These are phyloP conservation scores for Polygonum maritimum DNA, from an alignment of 148 eudicot species.

Conservation along the genomic window DNA sequence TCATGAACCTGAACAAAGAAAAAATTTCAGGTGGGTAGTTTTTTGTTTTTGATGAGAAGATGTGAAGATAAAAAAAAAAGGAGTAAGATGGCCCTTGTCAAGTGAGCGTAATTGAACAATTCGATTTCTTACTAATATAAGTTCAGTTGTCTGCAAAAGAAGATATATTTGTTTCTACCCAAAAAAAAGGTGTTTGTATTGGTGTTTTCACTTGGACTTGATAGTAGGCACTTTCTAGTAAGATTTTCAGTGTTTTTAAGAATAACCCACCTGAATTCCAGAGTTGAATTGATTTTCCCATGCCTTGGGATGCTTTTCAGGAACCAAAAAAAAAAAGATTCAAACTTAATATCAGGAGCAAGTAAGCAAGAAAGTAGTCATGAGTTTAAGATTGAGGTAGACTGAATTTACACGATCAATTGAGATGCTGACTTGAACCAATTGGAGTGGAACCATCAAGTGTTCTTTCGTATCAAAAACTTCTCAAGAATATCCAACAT, in stretches of 20 bases:
- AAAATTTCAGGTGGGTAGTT: neutral
- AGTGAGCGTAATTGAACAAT: neutral
- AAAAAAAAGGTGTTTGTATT: too few relatives aligned
- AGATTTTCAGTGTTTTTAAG: neutral
- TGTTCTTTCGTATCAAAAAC: too few relatives aligned
- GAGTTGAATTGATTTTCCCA: conserved; percentile 99
- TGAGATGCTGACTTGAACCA: too few relatives aligned
- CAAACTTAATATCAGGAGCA: conserved; percentile 5
- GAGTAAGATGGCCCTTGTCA: neutral
- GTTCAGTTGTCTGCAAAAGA: neutral
- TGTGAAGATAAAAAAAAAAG: too few relatives aligned
- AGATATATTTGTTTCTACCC: neutral
- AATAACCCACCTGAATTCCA: conserved; percentile 3
- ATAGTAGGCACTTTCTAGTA: neutral
- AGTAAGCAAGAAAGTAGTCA: neutral
- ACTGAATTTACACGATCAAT: conserved; percentile 55
- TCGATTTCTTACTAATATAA: too few relatives aligned
- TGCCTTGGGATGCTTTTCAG: conserved; percentile 76
- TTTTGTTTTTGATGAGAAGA: too few relatives aligned
- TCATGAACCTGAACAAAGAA: neutral
- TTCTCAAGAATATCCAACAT: too few relatives aligned
- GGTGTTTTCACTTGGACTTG: neutral
- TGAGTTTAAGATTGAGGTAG: neutral
- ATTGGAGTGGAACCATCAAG: too few relatives aligned
- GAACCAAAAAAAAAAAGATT: neutral